These are phyloP conservation scores for Phytomonas sp. DNA, from an alignment of 208 protist species.

Conservation along the genomic window DNA sequence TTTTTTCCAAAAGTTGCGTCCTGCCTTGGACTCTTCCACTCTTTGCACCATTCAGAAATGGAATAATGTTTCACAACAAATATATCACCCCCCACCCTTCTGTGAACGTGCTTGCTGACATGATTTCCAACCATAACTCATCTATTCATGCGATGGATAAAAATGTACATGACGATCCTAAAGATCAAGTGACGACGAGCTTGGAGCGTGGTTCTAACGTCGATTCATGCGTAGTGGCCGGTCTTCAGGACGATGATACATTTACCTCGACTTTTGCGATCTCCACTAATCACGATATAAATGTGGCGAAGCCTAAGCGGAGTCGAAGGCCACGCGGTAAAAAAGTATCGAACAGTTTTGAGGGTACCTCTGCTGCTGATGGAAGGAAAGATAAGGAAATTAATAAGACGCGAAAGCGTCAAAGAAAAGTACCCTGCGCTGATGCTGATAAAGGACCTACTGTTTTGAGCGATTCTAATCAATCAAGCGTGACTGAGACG, in stretches of 20 bases:
- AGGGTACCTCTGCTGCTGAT: background rate
- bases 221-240: background rate
- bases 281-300: background rate
- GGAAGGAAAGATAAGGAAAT: background rate
- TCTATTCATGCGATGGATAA: background rate
- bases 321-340: background rate
- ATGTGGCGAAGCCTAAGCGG: background rate
- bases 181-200: background rate
- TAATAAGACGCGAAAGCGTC: background rate
- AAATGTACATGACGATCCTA: background rate
- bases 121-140: background rate
- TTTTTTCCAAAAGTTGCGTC: background rate
- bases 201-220: background rate
- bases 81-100: background rate
- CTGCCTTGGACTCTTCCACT: background rate
- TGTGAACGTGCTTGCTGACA: background rate
- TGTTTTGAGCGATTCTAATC: background rate
- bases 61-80: background rate
- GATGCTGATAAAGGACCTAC: background rate
- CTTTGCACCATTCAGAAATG: background rate
- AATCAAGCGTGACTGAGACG: background rate
- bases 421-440: background rate
- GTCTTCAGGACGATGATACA: background rate
- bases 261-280: background rate
- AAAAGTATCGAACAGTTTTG: background rate